phyloP scores from a whole-genome alignment of 371 early-diverging fungal species.

The Actinomucor elegans region DNA sequence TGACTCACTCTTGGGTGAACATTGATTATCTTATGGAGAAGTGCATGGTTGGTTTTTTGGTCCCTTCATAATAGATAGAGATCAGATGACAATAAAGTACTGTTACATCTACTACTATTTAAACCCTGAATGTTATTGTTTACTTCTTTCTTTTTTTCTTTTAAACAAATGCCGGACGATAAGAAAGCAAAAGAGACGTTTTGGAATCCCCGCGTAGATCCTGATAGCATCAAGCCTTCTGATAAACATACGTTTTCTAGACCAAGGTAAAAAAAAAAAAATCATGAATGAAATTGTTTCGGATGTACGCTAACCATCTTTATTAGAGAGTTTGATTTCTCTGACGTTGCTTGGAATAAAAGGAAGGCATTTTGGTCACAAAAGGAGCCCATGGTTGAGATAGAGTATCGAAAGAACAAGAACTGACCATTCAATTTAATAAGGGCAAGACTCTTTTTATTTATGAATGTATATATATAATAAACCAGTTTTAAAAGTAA shows the following conservation, averaged over 20 bases:
- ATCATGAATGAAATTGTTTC: too few relatives aligned
- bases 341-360: slow-evolving; percentile 19
- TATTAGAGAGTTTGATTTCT: slow-evolving; percentile 14
- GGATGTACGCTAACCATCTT: too few relatives aligned
- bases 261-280: slow-evolving; percentile 26
- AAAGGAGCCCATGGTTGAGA: slow-evolving; percentile 16
- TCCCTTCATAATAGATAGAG: slow-evolving; percentile 30
- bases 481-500: background rate
- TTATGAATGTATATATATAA: background rate
- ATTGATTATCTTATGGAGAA: slow-evolving; percentile 80
- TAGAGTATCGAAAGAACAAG: background rate
- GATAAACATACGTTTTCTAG: slow-evolving; percentile 10
- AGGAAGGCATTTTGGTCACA: slow-evolving; percentile 19
- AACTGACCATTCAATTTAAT: too few relatives aligned
- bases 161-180: slow-evolving; percentile 4
- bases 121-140: too few relatives aligned
- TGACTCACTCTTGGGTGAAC: slow-evolving; percentile 95
- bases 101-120: too few relatives aligned
- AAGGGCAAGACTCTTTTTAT: background rate
- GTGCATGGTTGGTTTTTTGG: slow-evolving; percentile 83
- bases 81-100: background rate
- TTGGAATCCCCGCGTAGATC: slow-evolving; percentile 20
- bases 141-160: background rate
- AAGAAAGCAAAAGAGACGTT: slow-evolving; percentile 8
- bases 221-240: slow-evolving; percentile 3